Conservation (phyloP, 2,329 filamentous ascomycete species). For the Sclerotinia minor region DNA sequence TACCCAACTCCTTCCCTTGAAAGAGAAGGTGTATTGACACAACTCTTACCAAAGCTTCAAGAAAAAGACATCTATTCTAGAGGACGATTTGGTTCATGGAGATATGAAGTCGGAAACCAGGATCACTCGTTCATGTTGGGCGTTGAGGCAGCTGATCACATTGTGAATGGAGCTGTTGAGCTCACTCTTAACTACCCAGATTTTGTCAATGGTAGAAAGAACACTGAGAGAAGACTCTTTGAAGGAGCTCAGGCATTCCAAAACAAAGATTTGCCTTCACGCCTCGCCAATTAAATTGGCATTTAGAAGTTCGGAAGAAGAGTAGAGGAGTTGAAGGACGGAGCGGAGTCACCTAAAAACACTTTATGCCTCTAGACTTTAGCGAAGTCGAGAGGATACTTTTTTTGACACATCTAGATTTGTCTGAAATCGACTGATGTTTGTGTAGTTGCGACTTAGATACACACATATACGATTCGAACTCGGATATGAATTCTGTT, state of each 20-base stretch:
- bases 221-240: slow-evolving; percentile 44
- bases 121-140: slow-evolving; percentile 78
- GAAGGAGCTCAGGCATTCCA: slow-evolving; percentile 42
- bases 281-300: slow-evolving; percentile 13
- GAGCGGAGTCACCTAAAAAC: background rate
- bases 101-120: slow-evolving; percentile 81
- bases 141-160: slow-evolving; percentile 72
- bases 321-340: background rate
- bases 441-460: slow-evolving; percentile 23
- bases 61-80: slow-evolving; percentile 90
- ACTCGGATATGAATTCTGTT: slow-evolving; percentile 12
- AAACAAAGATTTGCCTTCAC: slow-evolving; percentile 36
- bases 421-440: slow-evolving; percentile 16
- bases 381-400: background rate
- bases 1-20: slow-evolving; percentile 95
- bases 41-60: slow-evolving; percentile 91
- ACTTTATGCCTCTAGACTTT: background rate
- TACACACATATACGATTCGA: slow-evolving; percentile 21
- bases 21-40: slow-evolving; percentile 89
- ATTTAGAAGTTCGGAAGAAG: background rate
- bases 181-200: slow-evolving; percentile 77
- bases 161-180: slow-evolving; percentile 71
- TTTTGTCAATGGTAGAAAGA: slow-evolving; percentile 62
- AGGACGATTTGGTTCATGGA: slow-evolving; percentile 96
- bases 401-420: slow-evolving; percentile 12